Evolutionary conservation across 2,329 filamentous ascomycete genomes (phyloP).

Genomic region (Juglanconis sp.): DNA sequence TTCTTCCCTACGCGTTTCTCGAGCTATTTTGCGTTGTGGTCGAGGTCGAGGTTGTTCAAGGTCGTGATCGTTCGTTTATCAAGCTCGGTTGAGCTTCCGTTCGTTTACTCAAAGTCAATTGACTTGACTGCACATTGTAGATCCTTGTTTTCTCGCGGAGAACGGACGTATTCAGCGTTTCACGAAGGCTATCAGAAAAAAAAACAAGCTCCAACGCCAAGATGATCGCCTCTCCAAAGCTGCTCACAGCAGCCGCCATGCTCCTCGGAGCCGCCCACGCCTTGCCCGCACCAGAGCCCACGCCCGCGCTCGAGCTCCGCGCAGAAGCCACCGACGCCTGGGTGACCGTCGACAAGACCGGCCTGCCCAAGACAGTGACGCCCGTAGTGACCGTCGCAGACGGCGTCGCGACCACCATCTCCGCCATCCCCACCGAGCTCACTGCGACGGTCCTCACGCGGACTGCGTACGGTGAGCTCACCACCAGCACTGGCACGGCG

Average conservation of each 20-base stretch:
- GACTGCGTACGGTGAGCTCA: conserved; percentile 27
- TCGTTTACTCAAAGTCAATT: conserved; percentile 1
- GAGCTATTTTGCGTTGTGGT: neutral
- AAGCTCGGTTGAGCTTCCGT: neutral
- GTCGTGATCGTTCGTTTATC: neutral
- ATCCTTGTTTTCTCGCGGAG: too few relatives aligned
- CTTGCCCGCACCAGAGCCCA: neutral
- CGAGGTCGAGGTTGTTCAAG: neutral
- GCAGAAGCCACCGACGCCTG: conserved; percentile 39
- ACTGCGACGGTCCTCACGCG: conserved; percentile 35
- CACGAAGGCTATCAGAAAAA: neutral
- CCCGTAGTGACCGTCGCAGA: conserved; percentile 41
- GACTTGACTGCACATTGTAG: neutral
- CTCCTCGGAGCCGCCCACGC: conserved; percentile 8
- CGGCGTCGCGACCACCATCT: conserved; percentile 41
- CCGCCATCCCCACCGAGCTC: conserved; percentile 37
- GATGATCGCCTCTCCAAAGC: conserved; percentile 5
- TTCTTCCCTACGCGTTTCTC: neutral
- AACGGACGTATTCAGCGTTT: neutral
- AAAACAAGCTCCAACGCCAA: neutral
- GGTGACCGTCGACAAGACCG: conserved; percentile 49
- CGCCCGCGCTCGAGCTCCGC: conserved; percentile 7
- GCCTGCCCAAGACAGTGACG: conserved; percentile 46
- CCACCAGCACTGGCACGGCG: conserved; percentile 36
- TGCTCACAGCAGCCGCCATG: conserved; percentile 11